Base-by-base conservation (phyloP, 352 stramenopile species). In the Phytophthora fragariaefolia region DNA sequence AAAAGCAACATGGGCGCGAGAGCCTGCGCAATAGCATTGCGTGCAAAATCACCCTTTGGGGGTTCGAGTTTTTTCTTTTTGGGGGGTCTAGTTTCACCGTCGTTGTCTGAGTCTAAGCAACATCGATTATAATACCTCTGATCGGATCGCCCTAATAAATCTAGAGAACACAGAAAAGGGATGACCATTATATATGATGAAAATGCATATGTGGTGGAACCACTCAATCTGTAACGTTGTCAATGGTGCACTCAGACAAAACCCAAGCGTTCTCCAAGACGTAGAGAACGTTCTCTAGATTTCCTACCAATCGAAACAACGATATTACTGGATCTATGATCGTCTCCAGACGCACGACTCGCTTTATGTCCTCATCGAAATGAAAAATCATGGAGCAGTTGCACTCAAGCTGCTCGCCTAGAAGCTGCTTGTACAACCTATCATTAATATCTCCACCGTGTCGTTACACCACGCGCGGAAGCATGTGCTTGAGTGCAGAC, bases 361-460 rank as follows among this genome's bases (percentile, higher is more conserved):
- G 47, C 3, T 43, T 32, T 4, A 26, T 67, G 2, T 1, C 15
- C 13, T 47, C 27, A 15, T 71, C 49, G 13, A 71, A 67, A 17
- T 63, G 50, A 24, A 71, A 71, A 15, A 4, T 45, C 6, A 67
- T 36, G 1, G 43, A 47, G 28, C 63, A 71, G 13, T 18, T 66
- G 36, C 48, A 71, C n/a, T 55, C 38, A 9, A 71, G 24, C 7
- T 34, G 63, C 17, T 62, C 27, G 10, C 63, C 57, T 13, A 63
- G 0, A 17, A 71, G 57, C 18, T 24, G 46, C 38, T 51, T 49
- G 20, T 34, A n/a, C 22, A 66, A 15, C 36, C n/a, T n/a, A 48
- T 1, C 17, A 17, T 15, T n/a, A 20, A 12, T 43, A 17, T 17
- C 15, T 22, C 36, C 36, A 20, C 4, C 27, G 28, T n/a, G n/a